These are phyloP conservation scores for Physocladia obscura DNA, from an alignment of 192 early-diverging fungal species.

Conservation along the genomic window DNA sequence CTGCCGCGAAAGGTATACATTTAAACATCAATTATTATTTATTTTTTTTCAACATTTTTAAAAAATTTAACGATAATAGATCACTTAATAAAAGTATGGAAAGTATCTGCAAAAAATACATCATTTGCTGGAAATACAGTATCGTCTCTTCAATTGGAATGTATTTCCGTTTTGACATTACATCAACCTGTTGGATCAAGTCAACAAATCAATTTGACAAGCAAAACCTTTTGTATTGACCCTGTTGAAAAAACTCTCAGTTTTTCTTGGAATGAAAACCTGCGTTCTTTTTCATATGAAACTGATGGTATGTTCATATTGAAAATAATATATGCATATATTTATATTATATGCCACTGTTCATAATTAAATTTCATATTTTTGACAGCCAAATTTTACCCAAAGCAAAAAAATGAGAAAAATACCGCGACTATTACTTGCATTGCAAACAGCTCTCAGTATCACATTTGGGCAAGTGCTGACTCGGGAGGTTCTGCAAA, in stretches of 20 bases:
- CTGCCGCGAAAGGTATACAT: conserved; percentile 21
- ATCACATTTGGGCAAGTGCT: conserved; percentile 32
- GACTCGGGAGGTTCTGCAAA: conserved; percentile 28
- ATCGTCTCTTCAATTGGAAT: not conserved
- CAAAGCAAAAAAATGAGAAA: conserved; percentile 2
- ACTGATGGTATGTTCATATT: not conserved
- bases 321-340: too few relatives aligned
- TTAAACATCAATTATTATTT: not conserved
- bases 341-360: too few relatives aligned
- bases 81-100: conserved; percentile 31
- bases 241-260: conserved; percentile 11
- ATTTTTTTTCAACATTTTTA: conserved; percentile 6
- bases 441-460: conserved; percentile 9
- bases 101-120: not conserved
- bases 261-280: conserved; percentile 22
- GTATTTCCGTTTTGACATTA: not conserved
- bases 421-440: not conserved
- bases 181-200: not conserved
- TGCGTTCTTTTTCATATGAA: not conserved
- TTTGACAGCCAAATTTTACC: not conserved
- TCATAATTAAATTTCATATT: not conserved
- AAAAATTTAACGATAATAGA: conserved; percentile 14
- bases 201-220: not conserved
- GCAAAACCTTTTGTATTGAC: not conserved
- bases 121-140: not conserved